A percentile compares a stretch with the other conserved stretches of the same genome.
These are phyloP conservation scores for Phytophthora niederhauseri DNA, from an alignment of 352 stramenopile genomes.

Conservation along the genomic window DNA sequence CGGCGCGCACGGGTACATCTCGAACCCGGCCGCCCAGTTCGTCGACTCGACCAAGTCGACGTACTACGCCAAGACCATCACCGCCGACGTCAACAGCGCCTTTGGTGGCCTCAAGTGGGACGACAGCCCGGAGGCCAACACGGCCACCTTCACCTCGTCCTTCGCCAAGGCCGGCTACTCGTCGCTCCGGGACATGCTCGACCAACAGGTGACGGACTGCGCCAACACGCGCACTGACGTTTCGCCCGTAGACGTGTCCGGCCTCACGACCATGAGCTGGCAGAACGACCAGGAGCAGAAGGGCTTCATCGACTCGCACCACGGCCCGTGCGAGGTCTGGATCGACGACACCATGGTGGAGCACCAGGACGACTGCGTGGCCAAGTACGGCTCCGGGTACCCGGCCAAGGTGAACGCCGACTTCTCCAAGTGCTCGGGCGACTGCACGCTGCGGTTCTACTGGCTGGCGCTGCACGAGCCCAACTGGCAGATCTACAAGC, in stretches of 20 bases:
- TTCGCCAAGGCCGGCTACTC: constrained; percentile 50
- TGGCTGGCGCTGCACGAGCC: constrained; percentile 44
- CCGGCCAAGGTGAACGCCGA: constrained; percentile 36
- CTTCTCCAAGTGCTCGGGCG: constrained; percentile 35
- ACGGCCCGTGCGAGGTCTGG: constrained; percentile 64
- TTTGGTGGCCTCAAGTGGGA: constrained; percentile 67
- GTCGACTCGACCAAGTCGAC: constrained; percentile 34
- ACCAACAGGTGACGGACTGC: constrained; percentile 44
- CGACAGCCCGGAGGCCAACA: constrained; percentile 51
- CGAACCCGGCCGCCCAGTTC: constrained; percentile 49
- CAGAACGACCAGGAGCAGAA: constrained; percentile 53
- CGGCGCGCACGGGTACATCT: constrained; percentile 62
- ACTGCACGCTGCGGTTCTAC: constrained; percentile 41
- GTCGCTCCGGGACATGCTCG: constrained; percentile 49
- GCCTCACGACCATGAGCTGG: constrained; percentile 47
- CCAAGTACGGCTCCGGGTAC: constrained; percentile 31
- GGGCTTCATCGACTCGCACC: constrained; percentile 60
- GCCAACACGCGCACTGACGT: constrained; percentile 47
- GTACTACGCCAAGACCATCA: constrained; percentile 48
- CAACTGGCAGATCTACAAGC: constrained; percentile 54
- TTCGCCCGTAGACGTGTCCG: constrained; percentile 45
- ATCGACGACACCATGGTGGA: constrained; percentile 55
- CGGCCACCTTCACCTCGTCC: constrained; percentile 43
- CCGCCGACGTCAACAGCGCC: constrained; percentile 37
- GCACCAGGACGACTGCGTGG: constrained; percentile 56